Evolutionary conservation across 2,329 filamentous ascomycete species (phyloP).

Genomic region (Moelleriella libera): DNA sequence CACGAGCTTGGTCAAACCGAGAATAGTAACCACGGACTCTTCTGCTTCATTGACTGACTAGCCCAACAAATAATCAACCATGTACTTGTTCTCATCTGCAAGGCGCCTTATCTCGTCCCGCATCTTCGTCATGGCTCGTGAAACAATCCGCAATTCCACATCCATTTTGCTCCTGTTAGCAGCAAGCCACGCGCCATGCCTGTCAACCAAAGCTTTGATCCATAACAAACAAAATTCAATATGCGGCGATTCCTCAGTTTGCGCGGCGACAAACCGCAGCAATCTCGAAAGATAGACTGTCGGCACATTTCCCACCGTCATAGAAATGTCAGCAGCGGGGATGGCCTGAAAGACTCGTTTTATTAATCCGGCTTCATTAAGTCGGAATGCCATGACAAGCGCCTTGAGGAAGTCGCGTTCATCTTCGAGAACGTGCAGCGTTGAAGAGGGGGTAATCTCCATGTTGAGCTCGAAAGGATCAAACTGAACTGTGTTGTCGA

Average conservation of each 20-base stretch:
- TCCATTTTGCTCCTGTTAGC: constrained; percentile 69
- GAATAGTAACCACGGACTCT: too few species aligned
- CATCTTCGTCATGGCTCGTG: constrained; percentile 67
- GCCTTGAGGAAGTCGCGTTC: constrained; percentile 81
- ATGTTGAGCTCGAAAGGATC: constrained; percentile 95
- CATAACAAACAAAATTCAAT: constrained; percentile 90
- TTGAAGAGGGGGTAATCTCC: constrained; percentile 78
- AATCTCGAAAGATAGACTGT: constrained; percentile 75
- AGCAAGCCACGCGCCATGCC: constrained; percentile 74
- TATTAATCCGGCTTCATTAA: constrained; percentile 74
- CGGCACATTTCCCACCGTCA: constrained; percentile 69
- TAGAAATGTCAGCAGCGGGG: constrained; percentile 57
- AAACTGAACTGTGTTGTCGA: constrained; percentile 74
- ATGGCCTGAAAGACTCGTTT: constrained; percentile 76
- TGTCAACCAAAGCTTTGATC: constrained; percentile 71
- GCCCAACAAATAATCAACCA: constrained; percentile 65
- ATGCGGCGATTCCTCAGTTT: constrained; percentile 82
- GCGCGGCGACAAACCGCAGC: constrained; percentile 73
- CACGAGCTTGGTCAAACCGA: too few species aligned
- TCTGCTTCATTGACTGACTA: constrained; percentile 22
- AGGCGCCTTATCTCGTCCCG: constrained; percentile 69
- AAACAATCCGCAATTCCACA: constrained; percentile 70
- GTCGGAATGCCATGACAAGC: constrained; percentile 89
- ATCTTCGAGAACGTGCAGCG: constrained; percentile 50
- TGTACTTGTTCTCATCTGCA: constrained; percentile 79